Evolutionary conservation across 2,329 filamentous ascomycete genomes (phyloP).

Genomic region (Fusarium sp.): DNA sequence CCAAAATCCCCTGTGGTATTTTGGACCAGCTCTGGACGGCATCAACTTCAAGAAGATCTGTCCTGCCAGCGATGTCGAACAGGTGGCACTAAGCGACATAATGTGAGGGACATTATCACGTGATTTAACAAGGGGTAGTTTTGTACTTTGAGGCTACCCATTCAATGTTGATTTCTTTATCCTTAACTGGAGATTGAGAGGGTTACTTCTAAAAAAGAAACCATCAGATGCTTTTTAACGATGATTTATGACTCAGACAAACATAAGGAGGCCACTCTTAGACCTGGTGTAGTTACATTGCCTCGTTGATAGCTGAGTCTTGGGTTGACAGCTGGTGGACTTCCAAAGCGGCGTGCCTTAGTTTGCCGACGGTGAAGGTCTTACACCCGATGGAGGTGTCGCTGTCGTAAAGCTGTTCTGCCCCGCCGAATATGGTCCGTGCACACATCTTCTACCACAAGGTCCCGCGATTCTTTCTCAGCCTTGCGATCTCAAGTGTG

Average conservation of each 20-base stretch:
- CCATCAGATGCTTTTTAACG: background rate
- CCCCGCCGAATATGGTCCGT: slow-evolving; percentile 41
- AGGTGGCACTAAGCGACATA: slow-evolving; percentile 53
- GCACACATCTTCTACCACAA: slow-evolving; percentile 20
- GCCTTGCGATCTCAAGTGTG: slow-evolving; percentile 34
- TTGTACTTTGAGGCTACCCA: background rate
- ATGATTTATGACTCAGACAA: background rate
- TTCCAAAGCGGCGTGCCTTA: slow-evolving; percentile 4
- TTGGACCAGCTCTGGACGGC: slow-evolving; percentile 44
- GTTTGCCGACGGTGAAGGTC: slow-evolving; percentile 15
- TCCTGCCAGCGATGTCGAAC: slow-evolving; percentile 51
- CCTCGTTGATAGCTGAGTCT: background rate
- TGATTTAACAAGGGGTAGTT: slow-evolving; percentile 40
- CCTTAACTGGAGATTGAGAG: background rate
- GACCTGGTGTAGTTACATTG: background rate
- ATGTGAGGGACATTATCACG: slow-evolving; percentile 43
- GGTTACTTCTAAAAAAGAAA: background rate
- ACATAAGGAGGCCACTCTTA: background rate
- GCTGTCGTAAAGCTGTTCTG: slow-evolving; percentile 25
- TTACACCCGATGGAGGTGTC: background rate
- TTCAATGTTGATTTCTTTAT: background rate
- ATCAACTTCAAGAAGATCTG: slow-evolving; percentile 52
- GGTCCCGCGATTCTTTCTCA: slow-evolving; percentile 40
- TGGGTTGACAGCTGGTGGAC: slow-evolving; percentile 8
- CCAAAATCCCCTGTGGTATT: slow-evolving; percentile 45